These are phyloP conservation scores for Venturiaceae sp. DNA, from an alignment of 2,329 filamentous ascomycete species.

Conservation along the genomic window DNA sequence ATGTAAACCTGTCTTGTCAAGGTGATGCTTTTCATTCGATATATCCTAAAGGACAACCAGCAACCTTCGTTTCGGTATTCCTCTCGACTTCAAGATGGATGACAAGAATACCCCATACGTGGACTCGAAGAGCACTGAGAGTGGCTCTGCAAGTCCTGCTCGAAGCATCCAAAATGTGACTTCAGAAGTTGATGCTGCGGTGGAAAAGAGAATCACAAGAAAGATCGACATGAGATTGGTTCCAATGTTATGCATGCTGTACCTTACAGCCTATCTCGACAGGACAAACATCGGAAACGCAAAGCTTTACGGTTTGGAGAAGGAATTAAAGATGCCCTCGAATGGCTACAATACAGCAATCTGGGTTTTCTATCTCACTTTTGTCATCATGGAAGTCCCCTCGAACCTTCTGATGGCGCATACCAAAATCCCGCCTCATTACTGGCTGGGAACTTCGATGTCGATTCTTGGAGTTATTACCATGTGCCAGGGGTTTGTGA, in stretches of 20 bases:
- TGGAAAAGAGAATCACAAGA: conserved; percentile 35
- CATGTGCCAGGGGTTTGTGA: conserved; percentile 25
- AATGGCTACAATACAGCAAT: conserved; percentile 28
- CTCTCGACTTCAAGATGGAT: background rate
- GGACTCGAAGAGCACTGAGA: background rate
- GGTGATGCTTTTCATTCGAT: no score
- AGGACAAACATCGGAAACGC: conserved; percentile 67
- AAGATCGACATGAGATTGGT: conserved; percentile 43
- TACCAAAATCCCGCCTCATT: conserved; percentile 21
- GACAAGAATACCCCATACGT: background rate
- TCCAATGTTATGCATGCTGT: conserved; percentile 53
- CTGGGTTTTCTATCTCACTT: conserved; percentile 25
- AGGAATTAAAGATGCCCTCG: conserved; percentile 42
- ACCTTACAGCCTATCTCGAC: conserved; percentile 57
- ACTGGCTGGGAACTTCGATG: conserved; percentile 28
- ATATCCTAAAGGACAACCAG: no score
- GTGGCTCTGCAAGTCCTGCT: background rate
- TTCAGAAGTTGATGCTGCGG: conserved; percentile 8
- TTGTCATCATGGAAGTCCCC: conserved; percentile 18
- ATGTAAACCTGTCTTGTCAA: no score
- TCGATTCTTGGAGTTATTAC: conserved; percentile 27
- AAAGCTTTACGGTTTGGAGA: conserved; percentile 53
- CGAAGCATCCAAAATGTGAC: background rate
- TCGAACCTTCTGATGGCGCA: conserved; percentile 28
- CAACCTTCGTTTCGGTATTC: background rate